Base-by-base conservation (phyloP, 106 monocot genomes). In the Apostasia ramifera region DNA sequence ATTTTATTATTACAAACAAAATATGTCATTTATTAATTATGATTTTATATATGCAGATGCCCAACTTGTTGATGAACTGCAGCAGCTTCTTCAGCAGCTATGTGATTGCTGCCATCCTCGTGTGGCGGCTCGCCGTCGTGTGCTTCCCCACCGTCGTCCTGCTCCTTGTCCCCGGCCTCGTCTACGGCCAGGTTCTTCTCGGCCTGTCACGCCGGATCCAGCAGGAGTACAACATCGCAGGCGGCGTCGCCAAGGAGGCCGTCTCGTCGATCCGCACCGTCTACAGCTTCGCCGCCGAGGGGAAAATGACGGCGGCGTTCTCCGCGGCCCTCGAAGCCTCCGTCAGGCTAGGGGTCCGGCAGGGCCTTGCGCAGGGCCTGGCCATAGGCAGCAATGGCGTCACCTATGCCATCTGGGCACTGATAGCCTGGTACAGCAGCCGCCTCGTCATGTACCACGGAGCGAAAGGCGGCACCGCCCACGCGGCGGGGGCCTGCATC, bases 381-480 rank as follows among this genome's bases (percentile, higher is more conserved):
- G 92, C 92, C 1, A 83, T 93, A 1, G 92, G 92, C 2, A 79
- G 83, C 74, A 81, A 82, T 0, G 88, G 92, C 3, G 74, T 93
- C 8, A 65, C 81, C 2, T 93, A 83, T 44, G 85, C 88, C 6
- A 93, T 89, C 46, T 93, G 92, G 92, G 88, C 69, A 10, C 86
- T 93, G 53, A 85, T 93, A 66, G 88, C 92, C n/a, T 93, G 92
- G 92, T 93, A 93, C 69, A 86, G 92, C 11, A 81, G 86, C 49
- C 78, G 60, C 57, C 70, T 93, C 61, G 85, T 92, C 1, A 77
- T 93, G 66, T 71, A 83, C 50, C 80, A 88, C 60, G 88, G 86
- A 2, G 92, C 85, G 59, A 88, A 79, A 62, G 92, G 92, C 41
- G 92, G 92, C 8, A 85, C 85, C 74, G 81, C 89, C 9, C 86